These are phyloP conservation scores for Neofusicoccum cordaticola DNA, from an alignment of 2,329 filamentous ascomycete species.

Conservation along the genomic window DNA sequence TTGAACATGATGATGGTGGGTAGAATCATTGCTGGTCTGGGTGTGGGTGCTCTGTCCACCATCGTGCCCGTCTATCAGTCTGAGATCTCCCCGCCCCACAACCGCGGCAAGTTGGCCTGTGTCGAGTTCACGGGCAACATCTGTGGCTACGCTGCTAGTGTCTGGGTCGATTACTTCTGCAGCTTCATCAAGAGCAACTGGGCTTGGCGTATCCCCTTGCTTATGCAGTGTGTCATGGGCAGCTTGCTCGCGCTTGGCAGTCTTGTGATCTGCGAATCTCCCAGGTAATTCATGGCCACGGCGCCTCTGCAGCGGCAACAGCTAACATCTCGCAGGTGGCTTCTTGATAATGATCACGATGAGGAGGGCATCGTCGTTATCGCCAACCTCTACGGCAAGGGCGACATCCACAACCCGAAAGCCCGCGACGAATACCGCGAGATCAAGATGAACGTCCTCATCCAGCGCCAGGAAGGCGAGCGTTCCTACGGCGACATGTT, in stretches of 20 bases:
- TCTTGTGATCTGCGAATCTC: constrained; percentile 92
- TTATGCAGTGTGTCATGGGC: constrained; percentile 95
- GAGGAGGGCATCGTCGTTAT: constrained; percentile 98
- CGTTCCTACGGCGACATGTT: constrained; percentile 94
- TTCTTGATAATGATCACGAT: constrained; percentile 95
- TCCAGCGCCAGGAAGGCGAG: constrained; percentile 93
- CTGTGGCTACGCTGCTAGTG: constrained; percentile 88
- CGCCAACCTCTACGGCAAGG: constrained; percentile 92
- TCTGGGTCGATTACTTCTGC: constrained; percentile 98
- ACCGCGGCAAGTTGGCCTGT: constrained; percentile 90
- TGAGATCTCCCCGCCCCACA: constrained; percentile 81
- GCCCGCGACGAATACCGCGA: constrained; percentile 95
- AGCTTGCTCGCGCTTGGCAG: constrained; percentile 79
- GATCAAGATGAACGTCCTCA: constrained; percentile 96
- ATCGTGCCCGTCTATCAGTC: constrained; percentile 55
- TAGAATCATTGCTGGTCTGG: constrained; percentile 50
- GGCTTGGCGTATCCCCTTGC: constrained; percentile 85
- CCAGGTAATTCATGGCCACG: constrained; percentile 59
- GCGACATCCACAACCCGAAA: constrained; percentile 89
- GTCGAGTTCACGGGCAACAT: constrained; percentile 99
- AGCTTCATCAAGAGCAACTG: constrained; percentile 80
- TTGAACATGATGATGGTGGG: constrained; percentile 80
- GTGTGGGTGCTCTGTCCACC: constrained; percentile 50
- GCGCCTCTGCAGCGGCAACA: not conserved
- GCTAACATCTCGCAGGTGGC: constrained; percentile 64